These are phyloP conservation scores for Blastobotrys terrestris DNA, from an alignment of 805 yeast species.

Conservation along the genomic window DNA sequence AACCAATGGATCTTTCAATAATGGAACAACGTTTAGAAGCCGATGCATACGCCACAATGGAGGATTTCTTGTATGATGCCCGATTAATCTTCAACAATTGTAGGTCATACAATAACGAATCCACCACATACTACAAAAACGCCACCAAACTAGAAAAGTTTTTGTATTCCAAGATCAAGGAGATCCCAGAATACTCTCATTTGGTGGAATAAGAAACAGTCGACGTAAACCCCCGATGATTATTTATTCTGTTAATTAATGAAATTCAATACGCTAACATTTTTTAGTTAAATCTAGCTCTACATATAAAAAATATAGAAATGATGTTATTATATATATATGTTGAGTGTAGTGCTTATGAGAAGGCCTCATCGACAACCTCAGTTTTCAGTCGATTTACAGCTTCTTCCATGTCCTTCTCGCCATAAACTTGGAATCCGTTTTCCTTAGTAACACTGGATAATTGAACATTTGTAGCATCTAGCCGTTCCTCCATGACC, in stretches of 20 bases:
- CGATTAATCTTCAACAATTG: conserved; percentile 84
- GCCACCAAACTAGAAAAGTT: conserved; percentile 92
- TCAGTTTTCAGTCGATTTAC: conserved; percentile 66
- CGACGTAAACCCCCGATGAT: background rate
- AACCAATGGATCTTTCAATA: conserved; percentile 95
- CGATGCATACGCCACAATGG: conserved; percentile 85
- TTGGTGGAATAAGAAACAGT: conserved; percentile 46
- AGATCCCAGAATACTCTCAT: conserved; percentile 87
- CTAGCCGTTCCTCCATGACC: conserved; percentile 98
- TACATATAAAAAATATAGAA: background rate
- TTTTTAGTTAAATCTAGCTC: background rate
- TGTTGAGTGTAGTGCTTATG: background rate
- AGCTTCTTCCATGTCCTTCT: conserved; percentile 74
- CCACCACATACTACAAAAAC: conserved; percentile 90
- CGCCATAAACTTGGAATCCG: conserved; percentile 82
- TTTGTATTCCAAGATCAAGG: conserved; percentile 72
- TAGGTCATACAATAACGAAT: conserved; percentile 85
- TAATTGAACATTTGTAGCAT: conserved; percentile 89
- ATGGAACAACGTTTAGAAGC: conserved; percentile 92
- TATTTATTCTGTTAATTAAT: conserved; percentile 2
- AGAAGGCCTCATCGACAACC: conserved; percentile 11
- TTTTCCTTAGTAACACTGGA: conserved; percentile 83
- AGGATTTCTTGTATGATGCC: conserved; percentile 85
- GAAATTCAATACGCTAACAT: background rate
- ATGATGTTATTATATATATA: background rate